Base-by-base conservation (phyloP, 257 asterid species). In the Osmanthus fragrans region DNA sequence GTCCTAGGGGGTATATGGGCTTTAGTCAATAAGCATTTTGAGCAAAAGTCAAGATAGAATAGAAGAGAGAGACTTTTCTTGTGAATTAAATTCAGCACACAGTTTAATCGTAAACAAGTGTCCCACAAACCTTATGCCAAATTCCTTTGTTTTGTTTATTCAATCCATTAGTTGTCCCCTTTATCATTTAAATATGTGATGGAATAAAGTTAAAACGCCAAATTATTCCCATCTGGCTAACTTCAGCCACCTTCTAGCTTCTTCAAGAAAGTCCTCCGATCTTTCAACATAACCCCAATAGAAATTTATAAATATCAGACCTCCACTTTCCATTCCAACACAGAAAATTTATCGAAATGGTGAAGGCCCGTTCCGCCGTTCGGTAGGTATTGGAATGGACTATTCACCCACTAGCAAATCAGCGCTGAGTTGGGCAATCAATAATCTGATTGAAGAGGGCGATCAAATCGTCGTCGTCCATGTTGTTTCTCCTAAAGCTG, bases 361-460 rank as follows among this genome's bases (percentile, higher is more conserved):
- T 63, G 25, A 87, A 83, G 77, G 72, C 86, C 2, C 90, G 98
- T n/a, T n/a, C n/a, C n/a, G n/a, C n/a, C n/a, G n/a, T 12, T 47
- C 70, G 34, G 78, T 91, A 34, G 98, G 98, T 27, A 74, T 91
- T 5, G 97, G 86, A 5, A 90, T 91, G 93, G 98, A 93, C 65
- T 89, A 93, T 76, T 93, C 97, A 37, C 71, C 80, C 23, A 86
- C 91, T 27, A 93, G 98, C 91, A 90, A 90, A 81, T 71, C 82
- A 60, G 97, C 94, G 40, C 80, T 91, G 25, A 78, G 65, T 27
- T 93, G 98, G 98, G 91, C 92, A 18, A 82, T 84, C 51, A 47
- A 82, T 76, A 90, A 91, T 79, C 79, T 93, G 79, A 76, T 93
- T 42, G 93, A 82, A 37, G 87, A 78, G 65, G 96, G 90, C 7